Base-by-base conservation (phyloP, 106 monocot species). In the Triglochin maritima region DNA sequence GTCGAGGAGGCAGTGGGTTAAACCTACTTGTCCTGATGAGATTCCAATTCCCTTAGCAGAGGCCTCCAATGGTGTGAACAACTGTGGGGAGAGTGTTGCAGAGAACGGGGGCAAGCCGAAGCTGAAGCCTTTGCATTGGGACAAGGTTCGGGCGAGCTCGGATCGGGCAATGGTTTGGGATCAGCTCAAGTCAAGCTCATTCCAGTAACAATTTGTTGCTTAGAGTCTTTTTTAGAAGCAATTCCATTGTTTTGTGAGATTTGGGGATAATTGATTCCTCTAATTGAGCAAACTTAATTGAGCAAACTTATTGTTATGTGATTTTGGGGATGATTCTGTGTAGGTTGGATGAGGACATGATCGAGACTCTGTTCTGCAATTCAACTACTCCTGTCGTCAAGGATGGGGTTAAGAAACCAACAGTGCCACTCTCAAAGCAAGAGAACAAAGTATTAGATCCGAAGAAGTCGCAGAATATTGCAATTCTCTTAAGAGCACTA, bases 401-500 rank as follows among this genome's bases (percentile, higher is more conserved):
- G 51, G 74, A 76, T 44, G 48, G 60, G 4, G 74, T 41, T 17
- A 72, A 53, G 55, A 70, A 67, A 9, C 64, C 44, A 13, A 68
- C 61, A 45, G n/a, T 78, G 7, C 72, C 78, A 4, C 74, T 60
- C 10, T 68, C 60, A 57, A 85, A 76, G 56, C 80, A 74, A 63
- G 89, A 85, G 57, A 73, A 81, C 51, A 80, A 76, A 79, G 83
- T 89, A 42, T 65, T 89, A 17, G 89, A 85, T 67, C 80, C 89
- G 2, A 89, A 89, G 79, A 89, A 89, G 71, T 78, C 89, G 4
- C 89, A 89, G 75, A 89, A 89, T 67, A 89, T 89, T 6, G 85
- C 89, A 0, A 89, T 85, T 57, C 81, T 89, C 44, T 50, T 89
- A 16, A 72, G 85, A 57, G 89, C 89, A 58, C 59, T 89, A 52